Conservation (phyloP, 495 filamentous ascomycete species). For the Bathelium albidoporum region DNA sequence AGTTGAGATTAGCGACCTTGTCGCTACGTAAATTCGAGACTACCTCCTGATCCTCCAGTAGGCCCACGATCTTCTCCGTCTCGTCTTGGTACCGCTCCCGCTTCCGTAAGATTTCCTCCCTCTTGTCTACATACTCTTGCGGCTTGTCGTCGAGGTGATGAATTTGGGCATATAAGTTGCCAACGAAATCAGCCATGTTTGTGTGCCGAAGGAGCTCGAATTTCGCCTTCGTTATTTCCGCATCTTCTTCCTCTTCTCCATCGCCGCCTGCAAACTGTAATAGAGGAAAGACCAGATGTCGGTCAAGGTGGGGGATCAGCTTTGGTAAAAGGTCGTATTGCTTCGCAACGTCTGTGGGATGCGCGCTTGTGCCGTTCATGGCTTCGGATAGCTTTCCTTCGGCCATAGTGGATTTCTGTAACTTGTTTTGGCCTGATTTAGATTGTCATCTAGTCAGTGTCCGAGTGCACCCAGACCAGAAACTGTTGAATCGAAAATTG, state of each 20-base stretch:
- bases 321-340: conserved; percentile 80
- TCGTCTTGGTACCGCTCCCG: conserved; percentile 72
- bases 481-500: conserved; percentile 15
- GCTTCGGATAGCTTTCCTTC: conserved; percentile 48
- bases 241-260: conserved; percentile 45
- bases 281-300: conserved; percentile 88
- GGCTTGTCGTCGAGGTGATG: conserved; percentile 68
- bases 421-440: no score
- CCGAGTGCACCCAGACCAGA: no score
- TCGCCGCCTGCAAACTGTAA: conserved; percentile 67
- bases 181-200: conserved; percentile 97
- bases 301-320: conserved; percentile 84
- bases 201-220: conserved; percentile 88
- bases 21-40: conserved; percentile 80
- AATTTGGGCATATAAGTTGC: conserved; percentile 75
- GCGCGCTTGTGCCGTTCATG: conserved; percentile 35
- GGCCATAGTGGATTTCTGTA: conserved; percentile 46
- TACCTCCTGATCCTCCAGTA: conserved; percentile 78
- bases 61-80: conserved; percentile 71
- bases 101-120: conserved; percentile 75
- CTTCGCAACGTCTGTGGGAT: conserved; percentile 46
- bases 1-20: conserved; percentile 95
- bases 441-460: no score
- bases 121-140: conserved; percentile 74
- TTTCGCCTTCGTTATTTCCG: conserved; percentile 69